These are phyloP conservation scores for Colletotrichum brevisporum DNA, from an alignment of 2,329 filamentous ascomycete genomes.

Conservation along the genomic window DNA sequence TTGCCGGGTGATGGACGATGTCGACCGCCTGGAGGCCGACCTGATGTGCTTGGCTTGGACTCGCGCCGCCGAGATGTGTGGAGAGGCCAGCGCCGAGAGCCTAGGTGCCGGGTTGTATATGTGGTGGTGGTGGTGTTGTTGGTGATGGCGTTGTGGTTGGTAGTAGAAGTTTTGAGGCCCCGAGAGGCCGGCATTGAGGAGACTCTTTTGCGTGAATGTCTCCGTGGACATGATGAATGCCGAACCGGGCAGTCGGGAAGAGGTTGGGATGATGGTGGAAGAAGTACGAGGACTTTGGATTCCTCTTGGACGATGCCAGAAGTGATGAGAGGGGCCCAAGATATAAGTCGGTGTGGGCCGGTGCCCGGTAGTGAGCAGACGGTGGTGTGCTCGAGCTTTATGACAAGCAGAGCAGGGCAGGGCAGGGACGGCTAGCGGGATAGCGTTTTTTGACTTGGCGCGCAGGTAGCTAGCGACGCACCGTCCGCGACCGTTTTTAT, in stretches of 20 bases:
- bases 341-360: slow-evolving; percentile 39
- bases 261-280: slow-evolving; percentile 4
- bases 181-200: slow-evolving; percentile 37
- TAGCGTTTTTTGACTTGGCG: slow-evolving; percentile 37
- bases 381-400: slow-evolving; percentile 39
- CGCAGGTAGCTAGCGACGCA: slow-evolving; percentile 36
- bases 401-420: slow-evolving; percentile 34
- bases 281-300: neutral
- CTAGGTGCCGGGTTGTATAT: slow-evolving; percentile 36
- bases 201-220: slow-evolving; percentile 35
- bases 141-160: slow-evolving; percentile 22
- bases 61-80: slow-evolving; percentile 23
- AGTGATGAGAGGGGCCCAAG: slow-evolving; percentile 34
- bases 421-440: slow-evolving; percentile 7
- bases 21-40: slow-evolving; percentile 18
- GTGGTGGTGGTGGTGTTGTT: slow-evolving; percentile 25
- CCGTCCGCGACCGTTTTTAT: slow-evolving; percentile 40
- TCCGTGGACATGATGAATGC: slow-evolving; percentile 37
- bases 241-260: neutral
- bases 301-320: slow-evolving; percentile 22
- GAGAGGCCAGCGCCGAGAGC: slow-evolving; percentile 35
- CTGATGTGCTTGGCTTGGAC: slow-evolving; percentile 32
- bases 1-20: slow-evolving; percentile 27
- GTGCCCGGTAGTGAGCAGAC: slow-evolving; percentile 14
- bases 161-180: slow-evolving; percentile 38